Conservation (phyloP, 2,329 filamentous ascomycete species). For the Cladosporium sp. region DNA sequence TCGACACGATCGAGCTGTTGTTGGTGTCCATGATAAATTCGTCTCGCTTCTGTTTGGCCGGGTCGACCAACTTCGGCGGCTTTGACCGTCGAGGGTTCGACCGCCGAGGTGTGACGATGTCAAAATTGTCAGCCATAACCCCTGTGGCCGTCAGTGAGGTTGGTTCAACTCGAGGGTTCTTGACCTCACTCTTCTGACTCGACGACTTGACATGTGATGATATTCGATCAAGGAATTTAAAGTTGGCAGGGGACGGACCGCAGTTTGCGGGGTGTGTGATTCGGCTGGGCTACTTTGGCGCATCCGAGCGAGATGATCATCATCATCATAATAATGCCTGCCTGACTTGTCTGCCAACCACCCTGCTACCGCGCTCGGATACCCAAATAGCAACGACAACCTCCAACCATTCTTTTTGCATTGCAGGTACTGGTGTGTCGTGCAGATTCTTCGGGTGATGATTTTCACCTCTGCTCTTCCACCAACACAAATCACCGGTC, state of each 20-base stretch:
- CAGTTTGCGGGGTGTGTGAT: too few relatives aligned
- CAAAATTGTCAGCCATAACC: neutral
- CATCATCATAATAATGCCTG: too few relatives aligned
- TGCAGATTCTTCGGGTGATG: too few relatives aligned
- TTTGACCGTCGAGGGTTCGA: neutral
- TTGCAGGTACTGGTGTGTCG: too few relatives aligned
- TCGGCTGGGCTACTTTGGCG: too few relatives aligned
- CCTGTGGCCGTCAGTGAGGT: neutral
- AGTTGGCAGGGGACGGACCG: neutral
- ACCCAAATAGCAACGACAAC: too few relatives aligned
- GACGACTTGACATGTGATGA: neutral
- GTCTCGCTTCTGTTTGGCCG: slow-evolving; percentile 25
- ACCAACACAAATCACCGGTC: slow-evolving; percentile 36
- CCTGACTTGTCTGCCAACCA: too few relatives aligned
- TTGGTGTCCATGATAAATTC: slow-evolving; percentile 59
- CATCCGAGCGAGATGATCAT: too few relatives aligned
- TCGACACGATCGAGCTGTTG: slow-evolving; percentile 87
- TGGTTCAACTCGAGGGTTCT: too few relatives aligned
- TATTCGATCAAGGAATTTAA: neutral
- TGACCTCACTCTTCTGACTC: neutral
- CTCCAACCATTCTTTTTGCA: too few relatives aligned
- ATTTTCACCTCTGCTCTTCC: too few relatives aligned
- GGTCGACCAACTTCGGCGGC: slow-evolving; percentile 13
- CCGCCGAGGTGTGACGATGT: neutral
- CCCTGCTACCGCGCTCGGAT: too few relatives aligned